Base-by-base conservation (phyloP, 2,329 filamentous ascomycete genomes). In the Chaetomium strumarium region DNA sequence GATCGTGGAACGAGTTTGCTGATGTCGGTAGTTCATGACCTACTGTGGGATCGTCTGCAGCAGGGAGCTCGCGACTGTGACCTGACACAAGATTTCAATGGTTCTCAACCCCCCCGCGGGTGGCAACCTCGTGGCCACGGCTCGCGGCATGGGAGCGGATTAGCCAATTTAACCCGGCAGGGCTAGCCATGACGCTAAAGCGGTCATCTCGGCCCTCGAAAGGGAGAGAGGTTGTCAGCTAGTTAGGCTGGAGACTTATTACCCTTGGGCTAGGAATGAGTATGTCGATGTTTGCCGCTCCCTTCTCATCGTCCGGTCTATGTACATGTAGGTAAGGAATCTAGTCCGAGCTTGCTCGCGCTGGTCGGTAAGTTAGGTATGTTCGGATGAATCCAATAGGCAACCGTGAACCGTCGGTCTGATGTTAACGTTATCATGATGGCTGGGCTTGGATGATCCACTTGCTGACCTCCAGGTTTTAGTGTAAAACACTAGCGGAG, bases 91-190 rank as follows among this genome's bases (percentile, higher is more conserved):
- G 42, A 52, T 44, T 36, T 30, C 46, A 24, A 54, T 31, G 43
- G 45, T 24, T 20, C 43, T n/a, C 36, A 30, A 36, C 19, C 29
- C 30, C 46, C 34, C 33, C 14, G 37, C 46, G 36, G 49, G 51
- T 58, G 53, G 54, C 46, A 16, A 53, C 56, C 54, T 55, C 56
- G 56, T 56, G 56, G 56, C 44, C 46, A 36, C 37, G 49, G 52
- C 51, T 48, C 40, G 37, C 44, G 36, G 34, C 36, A 31, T 33
- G 43, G 30, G 46, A 46, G 49, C 49, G 43, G 56, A 24, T 4
- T 4, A 24, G 24, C 24, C 54, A 56, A 49, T 48, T 49, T 33
- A 54, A 45, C 48, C 53, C 36, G 41, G 44, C 37, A 43, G 41
- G 41, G 48, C 34, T 53, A 55, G 55, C 43, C 45, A 14, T 14